Conservation (phyloP, 192 early-diverging fungal species). For the Coemansia sp. region DNA sequence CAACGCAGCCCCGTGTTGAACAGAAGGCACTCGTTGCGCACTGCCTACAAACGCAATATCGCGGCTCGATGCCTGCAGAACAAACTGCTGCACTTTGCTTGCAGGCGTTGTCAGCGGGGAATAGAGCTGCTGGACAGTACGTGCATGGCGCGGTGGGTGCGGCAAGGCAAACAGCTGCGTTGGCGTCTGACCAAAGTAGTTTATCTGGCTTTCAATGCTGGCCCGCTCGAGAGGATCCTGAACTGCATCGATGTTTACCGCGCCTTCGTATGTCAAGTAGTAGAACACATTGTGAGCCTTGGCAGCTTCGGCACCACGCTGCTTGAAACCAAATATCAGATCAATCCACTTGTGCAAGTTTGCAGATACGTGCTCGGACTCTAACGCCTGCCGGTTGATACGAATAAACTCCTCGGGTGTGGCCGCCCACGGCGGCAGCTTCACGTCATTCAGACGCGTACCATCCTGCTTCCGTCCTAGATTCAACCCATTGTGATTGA, state of each 20-base stretch:
- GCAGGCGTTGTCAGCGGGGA: constrained; percentile 23
- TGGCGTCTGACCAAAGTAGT: constrained; percentile 98
- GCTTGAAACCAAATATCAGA: constrained; percentile 95
- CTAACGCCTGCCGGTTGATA: constrained; percentile 74
- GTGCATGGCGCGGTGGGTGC: constrained; percentile 60
- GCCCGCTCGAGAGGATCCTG: constrained; percentile 85
- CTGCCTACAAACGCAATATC: constrained; percentile 38
- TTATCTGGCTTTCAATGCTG: constrained; percentile 89
- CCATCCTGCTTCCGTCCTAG: constrained; percentile 63
- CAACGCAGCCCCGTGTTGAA: neutral
- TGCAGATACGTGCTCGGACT: constrained; percentile 84
- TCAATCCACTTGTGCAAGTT: constrained; percentile 95
- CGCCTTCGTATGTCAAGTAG: constrained; percentile 94
- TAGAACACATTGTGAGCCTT: constrained; percentile 93
- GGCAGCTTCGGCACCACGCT: constrained; percentile 81
- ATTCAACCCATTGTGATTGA: constrained; percentile 69
- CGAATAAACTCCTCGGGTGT: constrained; percentile 79
- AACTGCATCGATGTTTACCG: constrained; percentile 89
- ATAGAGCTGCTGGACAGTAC: constrained; percentile 15
- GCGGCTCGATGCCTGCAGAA: constrained; percentile 27
- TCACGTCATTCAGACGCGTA: constrained; percentile 61
- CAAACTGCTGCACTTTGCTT: constrained; percentile 39
- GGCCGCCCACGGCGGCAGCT: constrained; percentile 84
- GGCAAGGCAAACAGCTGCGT: constrained; percentile 83
- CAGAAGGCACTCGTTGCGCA: neutral